A percentile compares a stretch with the other conserved stretches of the same genome.
Evolutionary conservation across 176 grass and related monocot species (phyloP).

Genomic region (Zoysia japonica): DNA sequence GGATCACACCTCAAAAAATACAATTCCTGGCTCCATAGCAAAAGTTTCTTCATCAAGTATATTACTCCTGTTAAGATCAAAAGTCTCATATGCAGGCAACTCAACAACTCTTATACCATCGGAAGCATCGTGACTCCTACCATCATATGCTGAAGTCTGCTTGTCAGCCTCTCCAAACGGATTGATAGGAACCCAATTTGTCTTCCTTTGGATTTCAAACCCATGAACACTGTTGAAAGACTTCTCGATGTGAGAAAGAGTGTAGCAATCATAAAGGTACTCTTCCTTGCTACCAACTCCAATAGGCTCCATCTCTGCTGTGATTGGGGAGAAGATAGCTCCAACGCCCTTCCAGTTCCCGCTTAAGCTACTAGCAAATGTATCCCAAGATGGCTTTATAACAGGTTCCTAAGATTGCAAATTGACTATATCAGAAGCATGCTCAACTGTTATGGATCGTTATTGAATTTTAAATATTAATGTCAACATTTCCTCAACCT

Average conservation of each 20-base stretch:
- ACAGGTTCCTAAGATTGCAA: conserved; percentile 80
- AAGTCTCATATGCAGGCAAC: conserved; percentile 70
- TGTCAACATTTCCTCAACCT: not conserved
- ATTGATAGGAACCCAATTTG: conserved; percentile 76
- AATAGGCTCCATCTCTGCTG: conserved; percentile 92
- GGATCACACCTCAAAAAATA: conserved; percentile 85
- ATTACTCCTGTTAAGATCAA: conserved; percentile 73
- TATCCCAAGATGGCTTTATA: conserved; percentile 85
- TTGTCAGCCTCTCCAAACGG: conserved; percentile 67
- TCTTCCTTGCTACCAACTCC: conserved; percentile 80
- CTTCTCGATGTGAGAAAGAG: conserved; percentile 71
- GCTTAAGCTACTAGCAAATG: conserved; percentile 87
- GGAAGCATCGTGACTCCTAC: conserved; percentile 8
- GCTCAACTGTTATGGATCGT: not conserved
- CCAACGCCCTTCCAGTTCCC: conserved; percentile 95
- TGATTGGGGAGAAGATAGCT: conserved; percentile 80
- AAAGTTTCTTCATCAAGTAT: conserved; percentile 81
- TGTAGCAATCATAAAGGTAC: conserved; percentile 94
- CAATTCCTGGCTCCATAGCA: conserved; percentile 70
- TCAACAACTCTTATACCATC: conserved; percentile 32
- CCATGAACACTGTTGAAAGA: conserved; percentile 31
- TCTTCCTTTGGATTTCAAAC: conserved; percentile 62
- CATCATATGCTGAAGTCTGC: conserved; percentile 27
- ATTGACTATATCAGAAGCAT: conserved; percentile 16
- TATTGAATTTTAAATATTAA: not conserved